Percentiles rank a stretch among this genome's conserved stretches.
Conservation (phyloP, 495 filamentous ascomycete genomes). For the Collariella sp. region DNA sequence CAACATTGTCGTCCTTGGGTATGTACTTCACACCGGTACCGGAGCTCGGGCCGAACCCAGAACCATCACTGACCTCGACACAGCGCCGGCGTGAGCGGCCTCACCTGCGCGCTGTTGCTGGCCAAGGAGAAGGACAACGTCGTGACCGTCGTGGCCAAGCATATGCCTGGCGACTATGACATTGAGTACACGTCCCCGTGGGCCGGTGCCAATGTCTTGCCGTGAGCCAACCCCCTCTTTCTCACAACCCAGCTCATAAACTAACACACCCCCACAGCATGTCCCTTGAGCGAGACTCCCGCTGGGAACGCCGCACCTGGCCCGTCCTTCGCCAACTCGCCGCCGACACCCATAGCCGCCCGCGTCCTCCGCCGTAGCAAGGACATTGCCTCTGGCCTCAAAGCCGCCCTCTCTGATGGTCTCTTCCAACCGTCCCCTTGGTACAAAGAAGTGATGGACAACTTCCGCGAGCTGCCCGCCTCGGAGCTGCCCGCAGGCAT, state of each 20-base stretch:
- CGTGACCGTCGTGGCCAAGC: conserved; percentile 82
- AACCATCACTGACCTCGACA: background rate
- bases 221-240: conserved; percentile 41
- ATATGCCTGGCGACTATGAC: conserved; percentile 98
- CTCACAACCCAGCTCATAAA: background rate
- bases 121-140: conserved; percentile 57
- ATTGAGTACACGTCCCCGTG: conserved; percentile 93
- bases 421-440: conserved; percentile 65
- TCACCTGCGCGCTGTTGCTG: conserved; percentile 83
- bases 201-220: conserved; percentile 89
- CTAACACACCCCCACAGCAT: conserved; percentile 15
- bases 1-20: conserved; percentile 10
- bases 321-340: conserved; percentile 56
- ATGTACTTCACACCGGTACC: background rate
- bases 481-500: conserved; percentile 50
- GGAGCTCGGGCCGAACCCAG: background rate
- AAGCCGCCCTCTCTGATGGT: conserved; percentile 39
- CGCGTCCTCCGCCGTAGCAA: conserved; percentile 36
- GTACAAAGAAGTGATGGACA: conserved; percentile 69
- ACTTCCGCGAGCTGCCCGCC: conserved; percentile 52
- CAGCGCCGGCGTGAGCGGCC: conserved; percentile 84
- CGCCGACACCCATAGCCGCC: conserved; percentile 38
- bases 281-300: conserved; percentile 28
- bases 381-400: conserved; percentile 22
- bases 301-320: conserved; percentile 63